phyloP scores from a whole-genome alignment of 306 rosid species.

The Abrus precatorius region DNA sequence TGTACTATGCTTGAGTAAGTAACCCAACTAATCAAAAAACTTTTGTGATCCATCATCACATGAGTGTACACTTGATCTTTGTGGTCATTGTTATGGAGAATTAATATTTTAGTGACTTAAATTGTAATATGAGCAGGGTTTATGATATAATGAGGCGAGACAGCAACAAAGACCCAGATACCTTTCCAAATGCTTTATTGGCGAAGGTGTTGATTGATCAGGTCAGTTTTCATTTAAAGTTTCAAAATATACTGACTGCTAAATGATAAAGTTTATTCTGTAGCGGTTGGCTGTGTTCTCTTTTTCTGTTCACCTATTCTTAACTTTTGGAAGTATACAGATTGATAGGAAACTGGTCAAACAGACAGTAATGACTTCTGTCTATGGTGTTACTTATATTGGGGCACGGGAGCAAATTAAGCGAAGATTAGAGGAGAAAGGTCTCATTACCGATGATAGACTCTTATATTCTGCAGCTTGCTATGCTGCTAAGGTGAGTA shows the following conservation, averaged over 20 bases:
- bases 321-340: constrained; percentile 63
- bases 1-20: constrained; percentile 1
- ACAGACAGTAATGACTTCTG: constrained; percentile 95
- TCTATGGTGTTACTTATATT: constrained; percentile 86
- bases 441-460: constrained; percentile 76
- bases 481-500: constrained; percentile 87
- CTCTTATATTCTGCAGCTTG: constrained; percentile 75
- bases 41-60: constrained; percentile 24
- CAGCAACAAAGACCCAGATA: constrained; percentile 70
- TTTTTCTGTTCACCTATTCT: constrained; percentile 34
- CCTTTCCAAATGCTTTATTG: constrained; percentile 69
- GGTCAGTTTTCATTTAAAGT: constrained; percentile 56
- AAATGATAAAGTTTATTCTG: constrained; percentile 22
- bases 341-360: constrained; percentile 89
- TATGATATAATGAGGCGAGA: constrained; percentile 78
- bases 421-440: constrained; percentile 86
- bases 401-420: constrained; percentile 94
- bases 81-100: constrained; percentile 12
- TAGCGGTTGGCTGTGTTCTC: constrained; percentile 15
- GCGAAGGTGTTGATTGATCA: constrained; percentile 78
- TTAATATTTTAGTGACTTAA: constrained; percentile 15
- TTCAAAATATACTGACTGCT: constrained; percentile 34
- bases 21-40: constrained; percentile 17
- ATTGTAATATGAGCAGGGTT: constrained; percentile 65
- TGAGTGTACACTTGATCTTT: constrained; percentile 16